These are phyloP conservation scores for Penicillium occitanis DNA, from an alignment of 2,329 filamentous ascomycete genomes.

Conservation along the genomic window DNA sequence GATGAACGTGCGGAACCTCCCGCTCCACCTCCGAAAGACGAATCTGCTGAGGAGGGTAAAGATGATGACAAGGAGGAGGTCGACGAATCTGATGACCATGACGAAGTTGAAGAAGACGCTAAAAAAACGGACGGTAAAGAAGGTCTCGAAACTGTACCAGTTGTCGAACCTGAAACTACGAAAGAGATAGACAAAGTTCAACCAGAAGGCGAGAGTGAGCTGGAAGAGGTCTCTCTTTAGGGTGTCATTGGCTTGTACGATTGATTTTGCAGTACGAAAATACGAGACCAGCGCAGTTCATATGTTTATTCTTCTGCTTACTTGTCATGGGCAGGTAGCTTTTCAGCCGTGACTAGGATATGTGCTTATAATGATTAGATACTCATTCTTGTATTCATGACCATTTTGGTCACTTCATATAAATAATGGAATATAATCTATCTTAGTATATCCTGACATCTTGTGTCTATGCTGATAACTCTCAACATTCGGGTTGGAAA, in stretches of 20 bases:
- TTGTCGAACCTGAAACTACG: neutral
- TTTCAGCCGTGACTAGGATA: conserved; percentile 3
- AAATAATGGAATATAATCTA: neutral
- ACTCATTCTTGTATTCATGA: conserved; percentile 3
- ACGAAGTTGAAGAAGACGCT: conserved; percentile 22
- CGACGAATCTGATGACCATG: conserved; percentile 20
- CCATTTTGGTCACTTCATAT: neutral
- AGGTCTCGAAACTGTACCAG: conserved; percentile 17
- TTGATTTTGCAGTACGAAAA: neutral
- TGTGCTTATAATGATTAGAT: conserved; percentile 15
- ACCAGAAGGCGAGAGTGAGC: conserved; percentile 23
- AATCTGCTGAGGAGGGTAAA: neutral
- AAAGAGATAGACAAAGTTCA: conserved; percentile 16
- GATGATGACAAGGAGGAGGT: conserved; percentile 21
- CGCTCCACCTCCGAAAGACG: conserved; percentile 25
- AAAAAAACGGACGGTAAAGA: conserved; percentile 14
- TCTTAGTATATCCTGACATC: neutral
- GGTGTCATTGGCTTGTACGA: neutral
- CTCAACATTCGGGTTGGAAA: neutral
- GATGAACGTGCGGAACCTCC: conserved; percentile 23
- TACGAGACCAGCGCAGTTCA: neutral
- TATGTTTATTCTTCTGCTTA: conserved; percentile 3
- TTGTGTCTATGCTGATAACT: neutral
- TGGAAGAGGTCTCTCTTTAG: conserved; percentile 28
- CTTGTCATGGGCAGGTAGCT: conserved; percentile 6